Conservation (phyloP, 2,329 filamentous ascomycete species). For the Pseudocercospora musae region DNA sequence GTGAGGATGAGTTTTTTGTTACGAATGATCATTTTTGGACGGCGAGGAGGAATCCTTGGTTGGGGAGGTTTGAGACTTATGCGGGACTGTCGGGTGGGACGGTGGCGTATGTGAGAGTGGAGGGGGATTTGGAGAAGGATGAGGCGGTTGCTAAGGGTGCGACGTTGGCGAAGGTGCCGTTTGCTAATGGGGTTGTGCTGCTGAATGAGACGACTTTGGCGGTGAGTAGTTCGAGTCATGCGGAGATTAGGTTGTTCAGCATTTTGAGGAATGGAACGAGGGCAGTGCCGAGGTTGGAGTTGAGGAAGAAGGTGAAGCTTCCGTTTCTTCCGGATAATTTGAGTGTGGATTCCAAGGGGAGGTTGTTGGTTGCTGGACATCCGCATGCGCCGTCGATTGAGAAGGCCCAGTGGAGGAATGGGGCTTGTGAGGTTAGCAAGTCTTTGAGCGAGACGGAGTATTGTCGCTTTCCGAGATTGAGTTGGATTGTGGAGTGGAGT, state of each 20-base stretch:
- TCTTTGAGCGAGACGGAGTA: conserved; percentile 29
- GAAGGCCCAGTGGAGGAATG: conserved; percentile 24
- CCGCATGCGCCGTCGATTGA: conserved; percentile 36
- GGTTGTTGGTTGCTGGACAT: conserved; percentile 43
- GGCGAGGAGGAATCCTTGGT: conserved; percentile 24
- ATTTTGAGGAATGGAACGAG: conserved; percentile 9
- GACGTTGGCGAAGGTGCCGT: conserved; percentile 36
- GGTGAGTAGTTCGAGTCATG: conserved; percentile 38
- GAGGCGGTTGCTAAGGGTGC: conserved; percentile 8
- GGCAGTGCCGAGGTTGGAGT: conserved; percentile 9
- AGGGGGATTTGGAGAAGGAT: conserved; percentile 13
- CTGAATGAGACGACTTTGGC: conserved; percentile 39
- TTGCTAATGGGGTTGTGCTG: conserved; percentile 42
- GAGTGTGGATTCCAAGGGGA: conserved; percentile 37
- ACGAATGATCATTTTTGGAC: conserved; percentile 45
- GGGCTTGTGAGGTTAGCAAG: conserved; percentile 19
- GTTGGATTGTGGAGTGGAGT: conserved; percentile 41
- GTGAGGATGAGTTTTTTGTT: conserved; percentile 35
- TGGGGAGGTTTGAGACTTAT: conserved; percentile 41
- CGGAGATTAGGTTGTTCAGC: conserved; percentile 38
- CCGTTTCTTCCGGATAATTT: conserved; percentile 42
- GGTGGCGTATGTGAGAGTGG: conserved; percentile 33
- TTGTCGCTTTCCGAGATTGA: conserved; percentile 26
- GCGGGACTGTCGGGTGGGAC: conserved; percentile 36
- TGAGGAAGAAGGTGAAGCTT: conserved; percentile 20